Percentiles rank a stretch among this genome's conserved stretches.
These are phyloP conservation scores for Cladorrhinum sp. DNA, from an alignment of 2,329 filamentous ascomycete genomes.

Conservation along the genomic window DNA sequence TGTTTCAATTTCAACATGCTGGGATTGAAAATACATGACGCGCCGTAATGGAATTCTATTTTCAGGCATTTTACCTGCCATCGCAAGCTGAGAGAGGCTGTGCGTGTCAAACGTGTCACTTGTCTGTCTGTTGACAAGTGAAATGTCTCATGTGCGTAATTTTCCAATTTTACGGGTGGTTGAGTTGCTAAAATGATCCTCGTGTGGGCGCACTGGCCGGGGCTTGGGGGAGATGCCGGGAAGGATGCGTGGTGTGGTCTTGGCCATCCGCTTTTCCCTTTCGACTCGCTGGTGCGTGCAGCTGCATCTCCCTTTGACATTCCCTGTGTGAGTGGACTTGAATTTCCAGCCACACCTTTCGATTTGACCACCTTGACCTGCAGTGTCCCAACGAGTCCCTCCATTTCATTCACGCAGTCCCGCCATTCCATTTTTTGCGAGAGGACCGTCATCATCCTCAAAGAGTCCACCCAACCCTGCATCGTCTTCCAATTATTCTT, in stretches of 20 bases:
- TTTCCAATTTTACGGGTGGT: neutral
- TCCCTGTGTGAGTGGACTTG: neutral
- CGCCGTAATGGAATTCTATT: neutral
- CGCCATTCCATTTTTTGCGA: constrained; percentile 12
- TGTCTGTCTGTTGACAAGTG: neutral
- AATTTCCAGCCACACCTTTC: constrained; percentile 29
- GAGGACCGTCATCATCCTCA: neutral
- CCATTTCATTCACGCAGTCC: constrained; percentile 20
- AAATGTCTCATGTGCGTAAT: neutral
- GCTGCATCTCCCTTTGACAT: neutral
- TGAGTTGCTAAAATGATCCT: constrained; percentile 7
- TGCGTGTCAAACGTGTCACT: neutral
- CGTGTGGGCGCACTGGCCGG: constrained; percentile 1
- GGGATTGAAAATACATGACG: no score
- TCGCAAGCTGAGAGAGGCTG: neutral
- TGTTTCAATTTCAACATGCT: no score
- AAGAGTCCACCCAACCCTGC: neutral
- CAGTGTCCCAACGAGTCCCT: constrained; percentile 13
- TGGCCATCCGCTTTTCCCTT: neutral
- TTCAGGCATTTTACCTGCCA: neutral
- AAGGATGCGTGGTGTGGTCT: neutral
- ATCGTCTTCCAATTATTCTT: neutral
- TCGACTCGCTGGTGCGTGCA: neutral
- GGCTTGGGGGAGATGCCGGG: neutral
- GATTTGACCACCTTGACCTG: constrained; percentile 1